Percentiles rank a stretch among this genome's conserved stretches.
These are phyloP conservation scores for Macrolepiota dolichaula DNA, from an alignment of 768 basidiomycete species.

Conservation along the genomic window DNA sequence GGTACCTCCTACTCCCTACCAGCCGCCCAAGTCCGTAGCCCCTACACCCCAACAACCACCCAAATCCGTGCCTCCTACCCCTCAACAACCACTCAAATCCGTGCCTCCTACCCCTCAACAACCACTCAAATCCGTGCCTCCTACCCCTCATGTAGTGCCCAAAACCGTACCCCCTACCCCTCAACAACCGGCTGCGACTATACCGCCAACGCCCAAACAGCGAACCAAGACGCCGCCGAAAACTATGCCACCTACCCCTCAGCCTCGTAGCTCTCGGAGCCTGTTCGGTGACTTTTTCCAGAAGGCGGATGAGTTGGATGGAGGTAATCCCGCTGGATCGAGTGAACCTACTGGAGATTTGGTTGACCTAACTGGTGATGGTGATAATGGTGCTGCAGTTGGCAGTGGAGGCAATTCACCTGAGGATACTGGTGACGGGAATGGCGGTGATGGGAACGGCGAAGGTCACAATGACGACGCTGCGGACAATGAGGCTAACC, in stretches of 20 bases:
- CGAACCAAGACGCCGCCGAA: too few species aligned
- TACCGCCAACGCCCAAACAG: not conserved
- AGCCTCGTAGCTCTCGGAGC: not conserved
- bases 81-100: not conserved
- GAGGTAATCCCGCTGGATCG: not conserved
- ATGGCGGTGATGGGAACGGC: not conserved
- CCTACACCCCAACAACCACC: constrained; percentile 1
- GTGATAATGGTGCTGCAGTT: not conserved
- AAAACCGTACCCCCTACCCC: not conserved
- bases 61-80: not conserved
- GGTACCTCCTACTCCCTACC: not conserved
- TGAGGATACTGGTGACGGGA: not conserved
- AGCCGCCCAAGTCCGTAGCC: not conserved
- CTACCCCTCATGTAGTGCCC: not conserved
- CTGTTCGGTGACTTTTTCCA: not conserved
- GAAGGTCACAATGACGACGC: not conserved
- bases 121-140: not conserved
- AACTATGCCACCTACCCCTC: not conserved
- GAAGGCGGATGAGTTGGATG: not conserved
- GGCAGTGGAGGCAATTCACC: not conserved
- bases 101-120: not conserved
- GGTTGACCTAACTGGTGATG: not conserved
- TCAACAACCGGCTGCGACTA: not conserved
- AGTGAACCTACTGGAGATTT: not conserved
- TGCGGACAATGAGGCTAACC: not conserved